Base-by-base conservation (phyloP, 108 stramenopile genomes). In the Skeletonema tropicum region DNA sequence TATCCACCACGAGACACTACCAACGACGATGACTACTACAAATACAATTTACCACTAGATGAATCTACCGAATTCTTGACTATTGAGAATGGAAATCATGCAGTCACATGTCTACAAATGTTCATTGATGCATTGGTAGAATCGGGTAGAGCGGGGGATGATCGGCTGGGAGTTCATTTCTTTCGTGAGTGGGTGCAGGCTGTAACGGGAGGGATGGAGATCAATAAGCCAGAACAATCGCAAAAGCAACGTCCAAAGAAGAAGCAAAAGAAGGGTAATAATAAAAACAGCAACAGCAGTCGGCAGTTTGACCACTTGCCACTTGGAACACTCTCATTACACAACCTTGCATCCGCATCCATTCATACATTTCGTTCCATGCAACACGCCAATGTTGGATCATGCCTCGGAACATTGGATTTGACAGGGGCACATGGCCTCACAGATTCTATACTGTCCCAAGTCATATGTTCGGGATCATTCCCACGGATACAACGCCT, bases 121-220 rank as follows among this genome's bases (percentile, higher is more conserved):
- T 93, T 87, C 57, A 86, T 91, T 46, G 92, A 93, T 69, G 80
- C 88, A 1, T 66, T 93, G 26, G 88, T 91, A 3, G 92, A 93
- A 75, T 69, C 88, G n/a, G 90, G 90, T 14, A 64, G 92, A 32
- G 88, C 91, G 82, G 89, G 90, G 55, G 92, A 93, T 78, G 46
- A 52, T 57, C 67, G 89, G 38, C 42, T 93, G 42, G 92, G 92
- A 13, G 41, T 78, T 0, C 86, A 85, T 30, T 93, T 90, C 62
- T 93, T 89, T 81, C 71, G 79, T 41, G 90, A 91, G 68, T 90
- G 87, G 86, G 80, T 74, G 35, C 68, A 77, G 13, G 79, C 79
- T 7, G 79, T 73, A 17, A 62, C 68, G 21, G 79, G 79, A 21
- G 61, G 67, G 45, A 39, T 39, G 38, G 38, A 39, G 10, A 10